These are phyloP conservation scores for Spongispora temasekensis DNA, from an alignment of 1,284 basidiomycete genomes.

Conservation along the genomic window DNA sequence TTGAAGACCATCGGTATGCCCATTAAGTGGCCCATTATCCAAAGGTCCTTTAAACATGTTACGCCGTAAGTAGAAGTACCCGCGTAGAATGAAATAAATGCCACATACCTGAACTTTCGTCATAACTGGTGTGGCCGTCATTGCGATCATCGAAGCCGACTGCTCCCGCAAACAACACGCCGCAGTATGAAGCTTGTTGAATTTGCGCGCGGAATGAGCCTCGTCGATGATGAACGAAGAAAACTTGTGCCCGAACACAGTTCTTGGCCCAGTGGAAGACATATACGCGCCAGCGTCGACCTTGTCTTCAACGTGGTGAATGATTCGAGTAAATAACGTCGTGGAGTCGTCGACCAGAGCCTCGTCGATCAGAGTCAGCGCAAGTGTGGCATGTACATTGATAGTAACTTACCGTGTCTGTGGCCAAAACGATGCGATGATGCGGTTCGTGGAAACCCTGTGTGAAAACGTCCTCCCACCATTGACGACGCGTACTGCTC, in stretches of 20 bases:
- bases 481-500: background rate
- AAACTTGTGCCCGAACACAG: background rate
- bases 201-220: background rate
- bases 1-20: background rate
- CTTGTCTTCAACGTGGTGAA: background rate
- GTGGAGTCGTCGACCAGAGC: background rate
- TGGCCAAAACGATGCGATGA: slow-evolving; percentile 4
- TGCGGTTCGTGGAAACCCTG: background rate
- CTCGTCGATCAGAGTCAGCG: background rate
- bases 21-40: background rate
- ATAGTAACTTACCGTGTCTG: background rate
- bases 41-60: background rate
- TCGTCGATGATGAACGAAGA: background rate
- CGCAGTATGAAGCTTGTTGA: slow-evolving; percentile 1
- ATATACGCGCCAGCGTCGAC: background rate
- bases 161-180: background rate
- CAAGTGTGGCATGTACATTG: background rate
- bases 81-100: background rate
- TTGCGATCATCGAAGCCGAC: background rate
- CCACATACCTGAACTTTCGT: slow-evolving; percentile 1
- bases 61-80: background rate
- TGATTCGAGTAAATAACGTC: background rate
- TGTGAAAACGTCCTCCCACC: background rate
- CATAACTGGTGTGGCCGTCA: slow-evolving; percentile 6
- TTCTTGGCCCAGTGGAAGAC: background rate